These are phyloP conservation scores for Mediolabrus comicus DNA, from an alignment of 108 stramenopile species.

Conservation along the genomic window DNA sequence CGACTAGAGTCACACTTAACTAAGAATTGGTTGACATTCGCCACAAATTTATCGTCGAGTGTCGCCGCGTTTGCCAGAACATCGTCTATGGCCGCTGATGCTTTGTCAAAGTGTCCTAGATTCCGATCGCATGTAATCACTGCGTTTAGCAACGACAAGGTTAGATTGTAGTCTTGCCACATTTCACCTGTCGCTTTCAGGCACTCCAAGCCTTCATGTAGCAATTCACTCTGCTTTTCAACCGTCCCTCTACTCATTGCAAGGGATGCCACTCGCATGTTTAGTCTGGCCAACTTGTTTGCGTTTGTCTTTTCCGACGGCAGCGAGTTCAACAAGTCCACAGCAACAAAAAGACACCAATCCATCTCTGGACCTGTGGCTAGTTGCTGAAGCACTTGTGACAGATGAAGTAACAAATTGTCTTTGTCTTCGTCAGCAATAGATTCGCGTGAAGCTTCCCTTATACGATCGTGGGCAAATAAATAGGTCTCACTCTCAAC, in stretches of 20 bases:
- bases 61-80: conserved; percentile 16
- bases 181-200: neutral
- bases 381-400: neutral
- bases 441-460: conserved; percentile 8
- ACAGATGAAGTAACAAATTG: neutral
- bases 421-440: neutral
- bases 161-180: conserved; percentile 10
- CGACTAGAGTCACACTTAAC: neutral
- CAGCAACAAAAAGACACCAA: conserved; percentile 41
- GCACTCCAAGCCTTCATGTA: neutral
- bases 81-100: conserved; percentile 13
- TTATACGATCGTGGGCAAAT: conserved; percentile 28
- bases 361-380: conserved; percentile 7
- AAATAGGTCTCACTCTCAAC: neutral
- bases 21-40: conserved; percentile 3
- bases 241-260: neutral
- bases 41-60: conserved; percentile 24
- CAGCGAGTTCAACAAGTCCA: conserved; percentile 21
- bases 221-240: neutral
- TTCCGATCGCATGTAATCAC: neutral
- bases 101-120: conserved; percentile 6
- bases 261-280: neutral
- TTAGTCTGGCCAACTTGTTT: neutral
- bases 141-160: neutral
- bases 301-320: conserved; percentile 6